Base-by-base conservation (phyloP, 1,284 basidiomycete species). In the Trametes pubescens region DNA sequence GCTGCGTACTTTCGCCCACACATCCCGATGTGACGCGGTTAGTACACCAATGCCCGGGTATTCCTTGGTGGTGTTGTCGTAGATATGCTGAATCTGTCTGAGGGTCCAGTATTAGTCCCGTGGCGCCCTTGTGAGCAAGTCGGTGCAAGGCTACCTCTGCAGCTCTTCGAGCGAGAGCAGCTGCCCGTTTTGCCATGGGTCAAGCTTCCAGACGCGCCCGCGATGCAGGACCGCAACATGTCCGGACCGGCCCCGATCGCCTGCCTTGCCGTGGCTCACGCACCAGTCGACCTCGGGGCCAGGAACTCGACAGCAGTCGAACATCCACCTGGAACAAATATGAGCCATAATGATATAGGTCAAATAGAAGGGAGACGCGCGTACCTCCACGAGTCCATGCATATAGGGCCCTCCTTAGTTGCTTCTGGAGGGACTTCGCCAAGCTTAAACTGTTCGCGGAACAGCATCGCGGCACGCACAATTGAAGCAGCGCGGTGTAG, bases 351-450 rank as follows among this genome's bases (percentile, higher is more conserved):
- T 32, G 29, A 32, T 32, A 32, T 32, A n/a, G 29, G 29, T 32
- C 29, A 8, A 32, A 32, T 32, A 8, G 29, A 32, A 8, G 29
- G 29, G 29, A 3, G 8, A 1, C n/a, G 32, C 16, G 38, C 62
- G 21, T 71, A 93, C 88, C 94, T 84, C 79, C 92, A 96, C 11
- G 91, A 91, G 74, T 95, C 93, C 93, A 96, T 95, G 77, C 94
- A 95, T 22, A 95, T 77, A 11, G 90, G 85, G 1, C 87, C 85
- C 56, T 91, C 90, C 74, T 89, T 93, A 22, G 88, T 88, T 18
- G 81, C 80, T 65, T 97, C 95, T 3, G 92, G 90, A 53, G 82
- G 76, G 24, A 96, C 73, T 38, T 86, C 75, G 11, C 94, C 94
- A 11, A 79, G 83, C 70, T 88, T 87, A 64, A 91, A 81, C 58